Evolutionary conservation across 1,284 basidiomycete species (phyloP).

Genomic region (Phellopilus nigrolimitatus): DNA sequence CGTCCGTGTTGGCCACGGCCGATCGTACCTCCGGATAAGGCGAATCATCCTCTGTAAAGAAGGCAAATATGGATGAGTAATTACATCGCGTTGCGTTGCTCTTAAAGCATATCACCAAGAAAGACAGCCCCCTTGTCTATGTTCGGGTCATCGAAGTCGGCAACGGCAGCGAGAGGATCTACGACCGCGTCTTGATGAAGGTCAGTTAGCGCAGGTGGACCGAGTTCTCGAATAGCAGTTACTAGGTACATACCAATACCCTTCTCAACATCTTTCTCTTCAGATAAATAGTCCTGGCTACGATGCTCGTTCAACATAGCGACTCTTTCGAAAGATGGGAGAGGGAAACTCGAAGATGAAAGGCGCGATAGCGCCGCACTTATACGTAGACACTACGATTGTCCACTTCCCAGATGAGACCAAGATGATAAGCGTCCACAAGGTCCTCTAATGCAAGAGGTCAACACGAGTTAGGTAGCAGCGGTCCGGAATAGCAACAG

Average conservation of each 20-base stretch:
- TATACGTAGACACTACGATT: no score
- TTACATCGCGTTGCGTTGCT: no score
- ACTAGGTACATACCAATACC: neutral
- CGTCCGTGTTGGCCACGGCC: no score
- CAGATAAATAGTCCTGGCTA: neutral
- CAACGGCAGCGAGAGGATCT: neutral
- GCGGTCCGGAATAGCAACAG: no score
- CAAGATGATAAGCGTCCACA: no score
- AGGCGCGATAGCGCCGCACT: no score
- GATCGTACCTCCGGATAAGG: no score
- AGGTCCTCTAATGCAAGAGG: no score
- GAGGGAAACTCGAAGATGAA: no score
- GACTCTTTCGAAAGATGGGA: neutral
- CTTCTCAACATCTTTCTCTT: neutral
- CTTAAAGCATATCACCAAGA: conserved; percentile 11
- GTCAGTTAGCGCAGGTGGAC: neutral
- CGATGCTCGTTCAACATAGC: neutral
- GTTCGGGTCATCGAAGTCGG: conserved; percentile 41
- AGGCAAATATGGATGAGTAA: neutral
- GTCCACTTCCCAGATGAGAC: no score
- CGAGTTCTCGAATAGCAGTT: neutral
- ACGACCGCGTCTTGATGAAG: no score
- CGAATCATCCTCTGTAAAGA: conserved; percentile 38
- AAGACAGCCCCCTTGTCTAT: conserved; percentile 34
- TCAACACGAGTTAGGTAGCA: no score